Base-by-base conservation (phyloP, 2,329 filamentous ascomycete genomes). In the Paecilomyces dactylethromorphus region DNA sequence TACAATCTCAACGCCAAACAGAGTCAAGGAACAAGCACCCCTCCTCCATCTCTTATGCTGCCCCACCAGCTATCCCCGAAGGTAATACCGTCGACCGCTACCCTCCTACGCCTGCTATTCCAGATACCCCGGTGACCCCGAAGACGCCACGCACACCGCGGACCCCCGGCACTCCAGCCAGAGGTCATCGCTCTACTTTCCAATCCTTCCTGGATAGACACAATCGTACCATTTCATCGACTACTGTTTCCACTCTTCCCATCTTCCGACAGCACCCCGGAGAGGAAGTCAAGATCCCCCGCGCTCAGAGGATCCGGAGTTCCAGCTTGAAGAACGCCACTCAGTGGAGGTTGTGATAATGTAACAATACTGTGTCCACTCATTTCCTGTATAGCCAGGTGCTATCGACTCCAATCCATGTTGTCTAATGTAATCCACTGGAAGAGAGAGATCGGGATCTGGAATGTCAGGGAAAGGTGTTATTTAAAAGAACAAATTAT, bases 211-310 rank as follows among this genome's bases (percentile, higher is more conserved):
- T 31, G 26, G 21, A 15, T 8, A 31, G 29, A 35, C 15, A 58
- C 53, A 26, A 53, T 31, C 13, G 57, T 51, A 10, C 56, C 3
- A 33, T 45, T 31, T 35, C 58, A 15, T 56, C 55, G 12, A 29
- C 50, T 4, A 52, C 50, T 49, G 31, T 45, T n/a, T 59, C 58
- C 3, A 61, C 60, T 1, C 53, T 56, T 3, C 53, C 58, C 2
- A 54, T 62, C 18, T 62, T 58, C 39, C 50, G 55, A 54, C 55
- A 58, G 12, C 58, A 62, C 35, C 60, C 58, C 5, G 55, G 58
- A 5, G 55, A 58, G 24, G 58, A 60, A 51, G 55, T 62, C 12
- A 49, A 56, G 35, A 21, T 57, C 8, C 49, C 35, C 15, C 51
- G 33, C 1, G 4, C 45, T 3, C 39, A 22, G 11, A 56, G 58